These are phyloP conservation scores for Sclerotiophoma versabilis DNA, from an alignment of 2,329 filamentous ascomycete species.

Conservation along the genomic window DNA sequence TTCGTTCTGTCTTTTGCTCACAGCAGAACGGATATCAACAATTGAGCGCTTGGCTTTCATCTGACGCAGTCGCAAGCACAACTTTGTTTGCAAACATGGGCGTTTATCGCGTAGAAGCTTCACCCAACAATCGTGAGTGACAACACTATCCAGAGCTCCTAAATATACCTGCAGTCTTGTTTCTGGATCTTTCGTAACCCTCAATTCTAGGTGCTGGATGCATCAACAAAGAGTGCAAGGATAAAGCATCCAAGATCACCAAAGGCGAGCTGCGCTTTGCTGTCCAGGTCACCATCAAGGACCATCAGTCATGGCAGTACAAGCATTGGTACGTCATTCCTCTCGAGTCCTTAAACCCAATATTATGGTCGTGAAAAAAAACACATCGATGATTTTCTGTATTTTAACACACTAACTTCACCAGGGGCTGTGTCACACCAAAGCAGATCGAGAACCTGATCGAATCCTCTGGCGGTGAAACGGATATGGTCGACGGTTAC, in stretches of 20 bases:
- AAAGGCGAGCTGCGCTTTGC: conserved; percentile 79
- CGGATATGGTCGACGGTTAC: conserved; percentile 77
- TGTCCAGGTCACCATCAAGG: conserved; percentile 69
- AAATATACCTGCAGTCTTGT: no score
- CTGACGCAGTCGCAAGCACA: conserved; percentile 9
- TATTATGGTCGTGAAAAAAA: no score
- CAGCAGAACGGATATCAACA: not conserved
- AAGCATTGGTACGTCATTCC: conserved; percentile 76
- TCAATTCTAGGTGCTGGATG: conserved; percentile 59
- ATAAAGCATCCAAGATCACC: conserved; percentile 70
- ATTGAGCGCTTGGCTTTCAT: not conserved
- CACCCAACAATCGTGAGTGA: conserved; percentile 61
- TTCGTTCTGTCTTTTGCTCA: not conserved
- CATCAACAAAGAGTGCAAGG: conserved; percentile 75
- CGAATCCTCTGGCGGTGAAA: conserved; percentile 64
- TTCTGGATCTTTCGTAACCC: no score
- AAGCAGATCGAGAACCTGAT: conserved; percentile 72
- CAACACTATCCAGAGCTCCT: not conserved
- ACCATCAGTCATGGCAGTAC: conserved; percentile 74
- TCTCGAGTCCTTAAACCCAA: conserved; percentile 1
- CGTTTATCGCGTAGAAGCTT: conserved; percentile 39
- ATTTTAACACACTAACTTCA: conserved; percentile 16
- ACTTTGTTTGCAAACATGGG: conserved; percentile 26
- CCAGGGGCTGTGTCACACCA: conserved; percentile 88
- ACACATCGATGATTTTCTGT: no score